A percentile compares a stretch with the other conserved stretches of the same genome.
Conservation (phyloP, 1,139 yeast species). For the Pichia sp. region DNA sequence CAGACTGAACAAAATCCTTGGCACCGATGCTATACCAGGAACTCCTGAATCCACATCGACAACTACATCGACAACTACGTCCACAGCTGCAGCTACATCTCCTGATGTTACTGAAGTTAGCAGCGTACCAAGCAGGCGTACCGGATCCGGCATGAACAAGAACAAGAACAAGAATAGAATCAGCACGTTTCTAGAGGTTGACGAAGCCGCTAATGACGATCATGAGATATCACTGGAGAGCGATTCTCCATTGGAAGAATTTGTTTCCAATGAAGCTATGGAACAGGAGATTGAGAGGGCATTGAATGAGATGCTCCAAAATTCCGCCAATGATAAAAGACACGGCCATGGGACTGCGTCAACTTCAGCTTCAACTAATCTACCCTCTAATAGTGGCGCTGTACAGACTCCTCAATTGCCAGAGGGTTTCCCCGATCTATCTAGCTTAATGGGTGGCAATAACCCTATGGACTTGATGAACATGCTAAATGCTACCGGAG, state of each 20-base stretch:
- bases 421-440: no score
- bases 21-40: constrained; percentile 20
- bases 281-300: constrained; percentile 6
- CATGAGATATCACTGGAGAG: constrained; percentile 9
- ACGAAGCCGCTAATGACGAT: constrained; percentile 19
- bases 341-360: constrained; percentile 6
- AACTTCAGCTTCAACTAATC: no score
- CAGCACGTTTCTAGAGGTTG: no score
- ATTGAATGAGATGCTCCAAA: constrained; percentile 7
- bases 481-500: no score
- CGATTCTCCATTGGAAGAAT: constrained; percentile 11
- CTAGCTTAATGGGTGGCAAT: no score
- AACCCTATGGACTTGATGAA: no score
- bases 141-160: constrained; percentile 18
- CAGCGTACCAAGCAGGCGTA: constrained; percentile 16
- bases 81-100: background rate
- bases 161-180: constrained; percentile 8
- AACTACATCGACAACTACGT: no score
- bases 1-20: constrained; percentile 47
- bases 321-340: constrained; percentile 2
- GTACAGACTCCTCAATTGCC: no score
- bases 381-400: no score
- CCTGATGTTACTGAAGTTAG: background rate
- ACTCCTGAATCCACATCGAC: constrained; percentile 1
- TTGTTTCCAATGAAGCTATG: constrained; percentile 7